Base-by-base conservation (phyloP, 345 rosid species). In the Pistacia vera region DNA sequence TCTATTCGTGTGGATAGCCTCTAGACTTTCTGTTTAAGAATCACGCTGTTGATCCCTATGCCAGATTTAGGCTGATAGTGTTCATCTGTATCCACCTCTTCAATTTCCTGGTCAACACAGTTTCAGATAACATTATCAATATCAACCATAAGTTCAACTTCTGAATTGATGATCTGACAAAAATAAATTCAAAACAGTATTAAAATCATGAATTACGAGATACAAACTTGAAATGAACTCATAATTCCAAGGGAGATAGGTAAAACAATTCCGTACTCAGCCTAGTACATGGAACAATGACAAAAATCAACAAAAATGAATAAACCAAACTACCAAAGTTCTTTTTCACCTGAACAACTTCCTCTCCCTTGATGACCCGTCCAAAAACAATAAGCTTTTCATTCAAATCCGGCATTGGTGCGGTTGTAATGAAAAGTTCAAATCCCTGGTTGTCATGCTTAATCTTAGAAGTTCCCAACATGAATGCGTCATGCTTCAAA, bases 1-100 rank as follows among this genome's bases (percentile, higher is more conserved):
- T 64, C 55, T 22, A 25, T 48, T 46, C 46, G 65, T 70, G 71
- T 70, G 36, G 33, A 22, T 9, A 36, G 52, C 66, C 69, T 33
- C 86, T 85, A 93, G 51, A 83, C 65, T 66, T 90, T 89, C 36
- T 75, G 90, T 79, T 90, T 89, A 73, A 93, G 83, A 69, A 83
- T 78, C 80, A 87, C 85, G 7, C 73, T 63, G 79, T 55, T 73
- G 84, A 95, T 95, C 81, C 80, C 86, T 61, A 92, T 78, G 5
- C 84, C 75, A 63, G 96, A 89, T 84, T 90, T 95, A 56, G 97
- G 98, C 79, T 83, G 90, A 77, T 84, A 93, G 75, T 86, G 94
- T 79, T 91, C 98, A 81, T 95, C 99, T 17, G 99, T 95, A 83
- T 93, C 94, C 71, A 93, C 93, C 88, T 95, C 99, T 77, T 95